phyloP scores from a whole-genome alignment of 2,329 filamentous ascomycete genomes.

The Cryphonectria naterciae region DNA sequence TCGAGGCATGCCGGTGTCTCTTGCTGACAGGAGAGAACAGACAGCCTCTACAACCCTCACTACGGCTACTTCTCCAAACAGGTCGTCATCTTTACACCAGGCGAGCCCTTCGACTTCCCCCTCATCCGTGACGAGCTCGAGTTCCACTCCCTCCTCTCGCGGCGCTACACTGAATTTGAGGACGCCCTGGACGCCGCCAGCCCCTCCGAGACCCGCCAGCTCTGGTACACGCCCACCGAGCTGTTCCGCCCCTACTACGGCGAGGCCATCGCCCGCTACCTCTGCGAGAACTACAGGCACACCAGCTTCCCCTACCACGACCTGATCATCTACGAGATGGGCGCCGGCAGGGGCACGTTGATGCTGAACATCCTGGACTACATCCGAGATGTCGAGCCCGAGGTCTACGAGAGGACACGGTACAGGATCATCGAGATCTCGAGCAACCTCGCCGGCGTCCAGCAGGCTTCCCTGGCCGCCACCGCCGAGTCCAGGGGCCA shows the following conservation, averaged over 20 bases:
- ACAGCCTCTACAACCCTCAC: conserved; percentile 90
- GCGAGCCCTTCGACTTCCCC: conserved; percentile 88
- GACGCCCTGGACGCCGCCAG: conserved; percentile 79
- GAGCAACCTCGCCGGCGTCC: conserved; percentile 74
- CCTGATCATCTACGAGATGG: conserved; percentile 98
- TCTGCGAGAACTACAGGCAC: conserved; percentile 94
- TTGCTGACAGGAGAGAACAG: conserved; percentile 47
- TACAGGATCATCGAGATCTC: conserved; percentile 98
- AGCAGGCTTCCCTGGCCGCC: conserved; percentile 70
- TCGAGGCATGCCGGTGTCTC: too few relatives aligned
- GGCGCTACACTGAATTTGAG: conserved; percentile 88
- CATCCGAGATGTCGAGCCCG: conserved; percentile 84
- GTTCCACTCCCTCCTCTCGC: conserved; percentile 77
- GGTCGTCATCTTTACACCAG: conserved; percentile 92
- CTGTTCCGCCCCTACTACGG: conserved; percentile 96
- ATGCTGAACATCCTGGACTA: conserved; percentile 99
- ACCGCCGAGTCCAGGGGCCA: conserved; percentile 75
- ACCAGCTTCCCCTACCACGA: conserved; percentile 95
- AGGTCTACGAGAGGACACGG: conserved; percentile 90
- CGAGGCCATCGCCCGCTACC: conserved; percentile 93
- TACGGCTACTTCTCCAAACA: conserved; percentile 98
- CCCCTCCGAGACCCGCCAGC: conserved; percentile 74
- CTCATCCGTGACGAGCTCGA: conserved; percentile 79
- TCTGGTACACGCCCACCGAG: conserved; percentile 99
- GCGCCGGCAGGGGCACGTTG: conserved; percentile 92